Percentiles rank a stretch among this genome's conserved stretches.
Conservation (phyloP, 2,329 filamentous ascomycete species). For the Cercospora sp. region DNA sequence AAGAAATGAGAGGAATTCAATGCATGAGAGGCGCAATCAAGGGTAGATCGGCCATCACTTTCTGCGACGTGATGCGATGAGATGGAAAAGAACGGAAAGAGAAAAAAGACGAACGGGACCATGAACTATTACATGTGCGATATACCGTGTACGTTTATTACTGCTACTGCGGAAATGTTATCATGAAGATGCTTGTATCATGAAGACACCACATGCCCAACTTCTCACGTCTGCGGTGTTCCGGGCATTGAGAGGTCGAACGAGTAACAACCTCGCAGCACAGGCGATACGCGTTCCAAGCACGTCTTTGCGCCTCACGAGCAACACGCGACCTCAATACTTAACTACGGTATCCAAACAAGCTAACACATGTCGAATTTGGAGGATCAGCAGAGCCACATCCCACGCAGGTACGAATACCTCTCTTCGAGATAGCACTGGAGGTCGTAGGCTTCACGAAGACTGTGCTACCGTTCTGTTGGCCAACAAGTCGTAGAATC, state of each 20-base stretch:
- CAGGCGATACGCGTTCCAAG: neutral
- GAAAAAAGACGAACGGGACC: neutral
- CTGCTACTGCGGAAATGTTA: neutral
- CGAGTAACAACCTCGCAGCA: too few relatives aligned
- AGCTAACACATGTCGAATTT: neutral
- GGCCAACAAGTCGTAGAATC: neutral
- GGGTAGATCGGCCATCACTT: neutral
- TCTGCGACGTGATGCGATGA: neutral
- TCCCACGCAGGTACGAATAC: neutral
- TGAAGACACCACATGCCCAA: neutral
- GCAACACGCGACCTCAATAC: neutral
- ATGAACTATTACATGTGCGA: neutral
- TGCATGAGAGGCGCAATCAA: neutral
- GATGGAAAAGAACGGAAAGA: neutral
- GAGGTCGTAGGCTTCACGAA: neutral
- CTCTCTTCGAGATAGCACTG: neutral
- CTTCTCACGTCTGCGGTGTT: neutral
- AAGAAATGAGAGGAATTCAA: neutral
- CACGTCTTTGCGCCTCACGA: neutral
- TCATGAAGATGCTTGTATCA: neutral
- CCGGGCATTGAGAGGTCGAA: neutral
- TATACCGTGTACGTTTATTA: neutral
- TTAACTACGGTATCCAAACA: neutral
- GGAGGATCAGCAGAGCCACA: neutral
- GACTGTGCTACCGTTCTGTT: neutral